Evolutionary conservation across 441 rosid species (phyloP).

Genomic region (Erodium moschatum): DNA sequence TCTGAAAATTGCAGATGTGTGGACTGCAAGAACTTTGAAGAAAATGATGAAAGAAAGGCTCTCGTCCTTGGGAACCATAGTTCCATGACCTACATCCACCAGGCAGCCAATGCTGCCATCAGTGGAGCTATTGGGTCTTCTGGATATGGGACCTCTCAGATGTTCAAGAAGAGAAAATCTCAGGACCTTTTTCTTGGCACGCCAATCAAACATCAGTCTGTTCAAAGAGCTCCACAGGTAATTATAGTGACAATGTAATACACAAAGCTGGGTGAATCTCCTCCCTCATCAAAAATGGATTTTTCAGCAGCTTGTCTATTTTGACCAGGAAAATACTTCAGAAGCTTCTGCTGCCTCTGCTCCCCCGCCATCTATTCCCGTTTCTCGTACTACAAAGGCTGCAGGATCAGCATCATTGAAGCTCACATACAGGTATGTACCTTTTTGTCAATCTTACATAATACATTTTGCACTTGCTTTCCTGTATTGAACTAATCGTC

Average conservation of each 20-base stretch:
- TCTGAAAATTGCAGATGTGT: conserved; percentile 83
- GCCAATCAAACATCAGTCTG: conserved; percentile 28
- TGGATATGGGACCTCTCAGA: conserved; percentile 34
- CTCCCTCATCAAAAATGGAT: no score
- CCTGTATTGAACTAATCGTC: conserved; percentile 1
- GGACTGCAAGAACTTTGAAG: conserved; percentile 65
- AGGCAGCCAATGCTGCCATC: conserved; percentile 45
- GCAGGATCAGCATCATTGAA: conserved; percentile 35
- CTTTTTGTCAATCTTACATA: conserved; percentile 1
- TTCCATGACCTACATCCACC: conserved; percentile 30
- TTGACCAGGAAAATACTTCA: conserved; percentile 29
- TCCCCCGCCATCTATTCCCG: conserved; percentile 25
- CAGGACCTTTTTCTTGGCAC: conserved; percentile 33
- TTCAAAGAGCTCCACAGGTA: conserved; percentile 39
- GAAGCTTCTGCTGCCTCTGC: conserved; percentile 23
- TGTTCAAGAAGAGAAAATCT: conserved; percentile 49
- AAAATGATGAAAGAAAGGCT: conserved; percentile 71
- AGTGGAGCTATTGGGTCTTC: conserved; percentile 46
- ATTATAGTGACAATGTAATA: conserved; percentile 6
- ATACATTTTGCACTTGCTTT: neutral
- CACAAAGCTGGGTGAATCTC: neutral
- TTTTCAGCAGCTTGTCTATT: no score
- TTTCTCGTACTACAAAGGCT: conserved; percentile 29
- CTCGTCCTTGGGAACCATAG: conserved; percentile 54
- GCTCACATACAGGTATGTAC: conserved; percentile 43